A percentile compares a stretch with the other conserved stretches of the same genome.
phyloP scores from a whole-genome alignment of 768 basidiomycete species.

The Lactarius hengduanensis region DNA sequence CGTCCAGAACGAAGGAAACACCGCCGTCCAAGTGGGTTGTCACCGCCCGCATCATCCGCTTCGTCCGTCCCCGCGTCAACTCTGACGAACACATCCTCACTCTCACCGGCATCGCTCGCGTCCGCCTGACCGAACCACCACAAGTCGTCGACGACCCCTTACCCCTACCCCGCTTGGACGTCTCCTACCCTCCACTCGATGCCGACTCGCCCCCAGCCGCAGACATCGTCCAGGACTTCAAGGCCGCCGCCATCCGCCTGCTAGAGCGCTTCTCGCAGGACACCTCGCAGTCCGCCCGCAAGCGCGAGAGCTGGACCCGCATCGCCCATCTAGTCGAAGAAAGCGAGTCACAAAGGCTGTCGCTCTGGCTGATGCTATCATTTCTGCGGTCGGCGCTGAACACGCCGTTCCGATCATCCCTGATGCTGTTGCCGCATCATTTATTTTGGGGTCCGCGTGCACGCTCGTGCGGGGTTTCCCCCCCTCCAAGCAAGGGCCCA shows the following conservation, averaged over 20 bases:
- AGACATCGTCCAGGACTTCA: too few relatives aligned
- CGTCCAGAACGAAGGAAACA: constrained; percentile 33
- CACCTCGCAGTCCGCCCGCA: constrained; percentile 40
- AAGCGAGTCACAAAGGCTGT: constrained; percentile 58
- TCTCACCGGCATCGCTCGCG: constrained; percentile 67
- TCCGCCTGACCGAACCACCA: constrained; percentile 50
- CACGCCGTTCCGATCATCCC: constrained; percentile 38
- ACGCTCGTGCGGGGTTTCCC: neutral
- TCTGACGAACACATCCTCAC: constrained; percentile 60
- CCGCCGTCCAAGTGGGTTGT: constrained; percentile 54
- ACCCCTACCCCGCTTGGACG: constrained; percentile 31
- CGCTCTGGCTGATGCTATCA: constrained; percentile 77
- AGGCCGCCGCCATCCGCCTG: constrained; percentile 45
- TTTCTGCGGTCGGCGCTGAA: constrained; percentile 60
- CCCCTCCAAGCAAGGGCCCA: neutral
- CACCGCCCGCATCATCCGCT: constrained; percentile 59
- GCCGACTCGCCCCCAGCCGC: constrained; percentile 31
- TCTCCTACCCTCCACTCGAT: constrained; percentile 32
- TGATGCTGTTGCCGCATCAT: neutral
- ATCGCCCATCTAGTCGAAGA: constrained; percentile 74
- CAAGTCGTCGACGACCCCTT: constrained; percentile 50
- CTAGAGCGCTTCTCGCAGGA: constrained; percentile 61
- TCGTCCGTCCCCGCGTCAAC: constrained; percentile 59
- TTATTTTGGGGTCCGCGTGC: too few relatives aligned
- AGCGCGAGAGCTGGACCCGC: constrained; percentile 67